Conservation (phyloP, 225 moss, liverwort and hornwort genomes). For the Bryoerythrophyllum caledonicum region DNA sequence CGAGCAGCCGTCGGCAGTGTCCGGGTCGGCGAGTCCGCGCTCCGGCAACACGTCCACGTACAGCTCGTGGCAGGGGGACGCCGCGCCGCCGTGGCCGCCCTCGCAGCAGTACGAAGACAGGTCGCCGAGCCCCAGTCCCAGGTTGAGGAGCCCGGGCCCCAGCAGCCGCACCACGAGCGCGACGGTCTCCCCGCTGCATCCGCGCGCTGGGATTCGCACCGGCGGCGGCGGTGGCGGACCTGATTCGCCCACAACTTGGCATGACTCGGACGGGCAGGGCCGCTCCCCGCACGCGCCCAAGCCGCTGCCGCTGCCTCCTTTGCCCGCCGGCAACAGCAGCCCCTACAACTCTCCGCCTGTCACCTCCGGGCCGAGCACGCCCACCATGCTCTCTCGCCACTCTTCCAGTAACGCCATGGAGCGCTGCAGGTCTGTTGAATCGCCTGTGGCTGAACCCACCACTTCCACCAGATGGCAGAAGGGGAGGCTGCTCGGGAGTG, state of each 20-base stretch:
- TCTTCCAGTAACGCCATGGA: constrained; percentile 46
- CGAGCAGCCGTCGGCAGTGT: constrained; percentile 61
- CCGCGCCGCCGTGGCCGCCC: constrained; percentile 53
- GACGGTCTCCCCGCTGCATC: constrained; percentile 87
- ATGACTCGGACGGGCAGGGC: constrained; percentile 64
- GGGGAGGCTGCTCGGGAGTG: constrained; percentile 93
- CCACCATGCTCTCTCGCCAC: constrained; percentile 54
- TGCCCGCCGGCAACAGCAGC: constrained; percentile 47
- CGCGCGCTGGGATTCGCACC: constrained; percentile 46
- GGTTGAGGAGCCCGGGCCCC: constrained; percentile 81
- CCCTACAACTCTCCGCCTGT: constrained; percentile 65
- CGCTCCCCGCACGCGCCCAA: constrained; percentile 62
- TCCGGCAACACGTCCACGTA: constrained; percentile 88
- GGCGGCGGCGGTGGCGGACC: constrained; percentile 45
- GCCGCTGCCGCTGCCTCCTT: constrained; percentile 90
- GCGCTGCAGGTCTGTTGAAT: constrained; percentile 41
- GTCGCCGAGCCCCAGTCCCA: constrained; percentile 85
- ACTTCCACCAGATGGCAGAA: constrained; percentile 85
- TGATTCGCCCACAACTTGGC: constrained; percentile 80
- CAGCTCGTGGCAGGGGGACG: constrained; percentile 89
- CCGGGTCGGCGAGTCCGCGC: constrained; percentile 82
- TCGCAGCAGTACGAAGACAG: constrained; percentile 55
- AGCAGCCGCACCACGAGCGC: constrained; percentile 75
- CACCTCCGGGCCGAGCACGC: constrained; percentile 49
- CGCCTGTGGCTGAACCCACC: constrained; percentile 32